Conservation (phyloP, 345 rosid genomes). For the Eucalyptus leucophloia region DNA sequence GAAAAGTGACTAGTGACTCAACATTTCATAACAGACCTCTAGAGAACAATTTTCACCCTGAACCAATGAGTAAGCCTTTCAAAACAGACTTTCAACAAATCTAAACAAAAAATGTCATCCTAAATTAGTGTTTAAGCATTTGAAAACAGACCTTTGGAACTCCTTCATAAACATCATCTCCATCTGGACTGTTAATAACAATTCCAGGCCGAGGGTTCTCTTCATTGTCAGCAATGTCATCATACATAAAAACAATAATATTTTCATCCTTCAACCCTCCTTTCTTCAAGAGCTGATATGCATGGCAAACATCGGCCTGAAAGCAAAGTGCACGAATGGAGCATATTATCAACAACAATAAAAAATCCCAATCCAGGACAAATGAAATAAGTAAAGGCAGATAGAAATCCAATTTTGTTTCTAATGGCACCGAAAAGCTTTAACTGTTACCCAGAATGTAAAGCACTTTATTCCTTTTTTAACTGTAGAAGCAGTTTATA, state of each 20-base stretch:
- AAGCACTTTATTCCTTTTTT: not conserved
- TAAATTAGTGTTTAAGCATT: not conserved
- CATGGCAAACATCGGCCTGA: conserved; percentile 90
- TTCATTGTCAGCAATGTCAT: conserved; percentile 61
- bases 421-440: not conserved
- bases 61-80: not conserved
- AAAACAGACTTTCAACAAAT: conserved; percentile 2
- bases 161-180: conserved; percentile 75
- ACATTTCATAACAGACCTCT: not conserved
- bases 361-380: not conserved
- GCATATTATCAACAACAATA: not conserved
- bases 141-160: conserved; percentile 63
- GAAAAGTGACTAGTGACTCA: not conserved
- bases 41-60: not conserved
- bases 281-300: conserved; percentile 81
- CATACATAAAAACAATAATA: conserved; percentile 88
- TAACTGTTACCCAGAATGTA: not conserved
- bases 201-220: conserved; percentile 89
- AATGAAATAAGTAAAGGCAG: not conserved
- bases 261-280: conserved; percentile 95
- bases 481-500: not conserved
- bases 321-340: not conserved
- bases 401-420: not conserved
- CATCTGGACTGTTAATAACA: conserved; percentile 70
- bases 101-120: not conserved